Percentiles rank a stretch among this genome's conserved stretches.
Conservation (phyloP, 768 basidiomycete genomes). For the Tricholoma hemisulphureum region DNA sequence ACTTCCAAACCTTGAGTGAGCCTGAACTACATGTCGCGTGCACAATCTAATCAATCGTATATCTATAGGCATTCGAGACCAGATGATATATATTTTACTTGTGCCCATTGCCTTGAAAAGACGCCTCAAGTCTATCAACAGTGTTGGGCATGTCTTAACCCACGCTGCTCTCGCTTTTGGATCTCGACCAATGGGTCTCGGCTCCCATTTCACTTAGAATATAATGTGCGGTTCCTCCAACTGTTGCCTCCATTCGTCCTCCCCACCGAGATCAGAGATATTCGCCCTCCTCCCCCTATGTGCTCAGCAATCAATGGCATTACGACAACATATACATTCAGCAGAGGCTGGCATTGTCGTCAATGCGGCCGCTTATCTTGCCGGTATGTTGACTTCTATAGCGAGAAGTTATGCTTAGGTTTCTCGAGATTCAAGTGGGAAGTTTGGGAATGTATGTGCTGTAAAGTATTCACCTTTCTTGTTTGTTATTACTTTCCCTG, state of each 20-base stretch:
- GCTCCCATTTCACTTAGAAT: slow-evolving; percentile 40
- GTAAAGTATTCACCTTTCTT: slow-evolving; percentile 41
- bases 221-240: slow-evolving; percentile 47
- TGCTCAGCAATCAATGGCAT: slow-evolving; percentile 30
- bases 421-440: slow-evolving; percentile 68
- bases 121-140: slow-evolving; percentile 55
- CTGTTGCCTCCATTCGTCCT: slow-evolving; percentile 33
- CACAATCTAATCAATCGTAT: not conserved
- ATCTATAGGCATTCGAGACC: slow-evolving; percentile 17
- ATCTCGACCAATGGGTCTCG: slow-evolving; percentile 23
- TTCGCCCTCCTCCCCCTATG: slow-evolving; percentile 37
- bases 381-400: slow-evolving; percentile 44
- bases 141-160: slow-evolving; percentile 64
- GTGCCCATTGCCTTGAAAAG: slow-evolving; percentile 39
- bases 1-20: not conserved
- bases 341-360: slow-evolving; percentile 67
- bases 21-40: not conserved
- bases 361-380: slow-evolving; percentile 71
- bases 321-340: slow-evolving; percentile 54
- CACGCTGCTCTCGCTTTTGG: slow-evolving; percentile 61
- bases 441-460: slow-evolving; percentile 65
- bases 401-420: not conserved
- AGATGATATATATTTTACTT: slow-evolving; percentile 27
- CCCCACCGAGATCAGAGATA: slow-evolving; percentile 33
- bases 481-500: not conserved